These are phyloP conservation scores for Colletotrichum viniferum DNA, from an alignment of 2,329 filamentous ascomycete genomes.

Conservation along the genomic window DNA sequence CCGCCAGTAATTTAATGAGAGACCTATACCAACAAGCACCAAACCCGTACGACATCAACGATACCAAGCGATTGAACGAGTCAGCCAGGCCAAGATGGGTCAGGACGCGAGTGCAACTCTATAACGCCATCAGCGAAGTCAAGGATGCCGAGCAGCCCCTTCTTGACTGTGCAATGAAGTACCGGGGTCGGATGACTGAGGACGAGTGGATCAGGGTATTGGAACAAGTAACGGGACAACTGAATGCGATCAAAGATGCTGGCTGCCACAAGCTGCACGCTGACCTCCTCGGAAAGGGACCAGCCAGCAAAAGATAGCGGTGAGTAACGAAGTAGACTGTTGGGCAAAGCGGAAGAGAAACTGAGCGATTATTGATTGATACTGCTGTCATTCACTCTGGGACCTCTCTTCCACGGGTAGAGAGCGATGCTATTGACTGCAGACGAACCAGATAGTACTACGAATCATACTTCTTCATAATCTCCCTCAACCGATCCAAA, in stretches of 20 bases:
- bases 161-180: not conserved
- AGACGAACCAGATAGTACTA: not conserved
- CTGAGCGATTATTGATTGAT: not conserved
- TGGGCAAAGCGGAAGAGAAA: not conserved
- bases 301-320: not conserved
- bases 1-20: not conserved
- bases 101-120: not conserved
- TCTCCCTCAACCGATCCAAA: conserved; percentile 47
- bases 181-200: not conserved
- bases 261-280: not conserved
- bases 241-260: not conserved
- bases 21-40: not conserved
- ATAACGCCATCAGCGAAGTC: accelerated
- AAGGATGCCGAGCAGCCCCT: not conserved
- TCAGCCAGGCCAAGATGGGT: not conserved
- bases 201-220: not conserved
- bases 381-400: not conserved
- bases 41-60: not conserved
- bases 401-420: not conserved
- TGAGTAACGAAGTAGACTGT: not conserved
- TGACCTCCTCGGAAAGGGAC: not conserved
- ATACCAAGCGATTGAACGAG: not conserved
- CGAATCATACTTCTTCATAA: conserved; percentile 43
- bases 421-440: not conserved
- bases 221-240: not conserved